phyloP scores from a whole-genome alignment of 768 basidiomycete species.

The Favolaschia claudopus region DNA sequence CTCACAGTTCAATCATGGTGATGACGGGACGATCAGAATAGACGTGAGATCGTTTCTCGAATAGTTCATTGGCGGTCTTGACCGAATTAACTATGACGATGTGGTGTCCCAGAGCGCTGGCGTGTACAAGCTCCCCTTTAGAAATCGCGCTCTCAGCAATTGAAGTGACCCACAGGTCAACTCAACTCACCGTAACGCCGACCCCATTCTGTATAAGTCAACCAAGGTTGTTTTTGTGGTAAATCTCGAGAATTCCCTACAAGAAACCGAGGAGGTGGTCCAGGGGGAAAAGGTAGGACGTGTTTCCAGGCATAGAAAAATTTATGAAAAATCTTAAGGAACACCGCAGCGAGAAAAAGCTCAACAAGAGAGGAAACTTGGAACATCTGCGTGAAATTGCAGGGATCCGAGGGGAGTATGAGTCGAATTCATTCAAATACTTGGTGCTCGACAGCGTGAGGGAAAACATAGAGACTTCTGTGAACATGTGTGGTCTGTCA shows the following conservation, averaged over 20 bases:
- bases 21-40: conserved; percentile 30
- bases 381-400: conserved; percentile 36
- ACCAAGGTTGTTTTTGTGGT: conserved; percentile 26
- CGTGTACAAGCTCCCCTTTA: conserved; percentile 32
- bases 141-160: background rate
- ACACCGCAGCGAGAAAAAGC: too few relatives aligned
- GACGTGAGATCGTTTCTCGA: conserved; percentile 31
- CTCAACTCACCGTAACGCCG: conserved; percentile 23
- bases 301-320: background rate
- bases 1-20: conserved; percentile 27
- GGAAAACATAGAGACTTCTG: too few relatives aligned
- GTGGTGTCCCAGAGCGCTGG: conserved; percentile 31
- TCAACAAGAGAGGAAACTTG: conserved; percentile 15
- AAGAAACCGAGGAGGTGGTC: conserved; percentile 27
- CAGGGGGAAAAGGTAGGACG: conserved; percentile 29
- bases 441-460: too few relatives aligned
- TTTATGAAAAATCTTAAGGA: background rate
- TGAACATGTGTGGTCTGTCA: too few relatives aligned
- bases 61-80: conserved; percentile 31
- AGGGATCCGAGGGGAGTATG: too few relatives aligned
- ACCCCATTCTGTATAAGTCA: conserved; percentile 32
- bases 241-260: conserved; percentile 31
- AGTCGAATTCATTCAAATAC: too few relatives aligned
- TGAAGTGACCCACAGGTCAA: background rate
- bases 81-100: conserved; percentile 37